A percentile compares a stretch with the other conserved stretches of the same genome.
Evolutionary conservation across 805 yeast species (phyloP).

Genomic region (Saccharomyces paradoxus): DNA sequence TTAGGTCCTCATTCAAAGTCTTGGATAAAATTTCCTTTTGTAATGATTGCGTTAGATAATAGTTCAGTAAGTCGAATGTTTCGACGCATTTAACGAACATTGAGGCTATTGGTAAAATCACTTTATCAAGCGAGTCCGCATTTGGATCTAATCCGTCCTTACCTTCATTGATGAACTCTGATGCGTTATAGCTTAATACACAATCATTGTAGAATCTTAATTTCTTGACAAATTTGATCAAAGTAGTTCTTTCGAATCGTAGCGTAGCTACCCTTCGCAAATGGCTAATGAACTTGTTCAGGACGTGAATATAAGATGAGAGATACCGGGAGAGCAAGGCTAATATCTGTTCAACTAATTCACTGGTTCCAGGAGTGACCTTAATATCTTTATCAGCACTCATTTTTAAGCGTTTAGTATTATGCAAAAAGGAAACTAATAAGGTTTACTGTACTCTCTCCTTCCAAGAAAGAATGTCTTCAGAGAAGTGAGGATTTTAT

Average conservation of each 20-base stretch:
- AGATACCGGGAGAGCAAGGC: conserved; percentile 19
- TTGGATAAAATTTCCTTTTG: conserved; percentile 30
- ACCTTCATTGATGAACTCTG: not conserved
- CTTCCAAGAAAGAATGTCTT: not conserved
- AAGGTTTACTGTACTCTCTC: not conserved
- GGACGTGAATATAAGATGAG: conserved; percentile 23
- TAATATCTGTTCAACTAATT: not conserved
- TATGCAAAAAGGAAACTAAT: not conserved
- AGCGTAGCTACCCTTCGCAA: conserved; percentile 25
- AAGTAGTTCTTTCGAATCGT: conserved; percentile 27
- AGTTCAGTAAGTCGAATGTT: conserved; percentile 26
- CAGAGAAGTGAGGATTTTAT: not conserved
- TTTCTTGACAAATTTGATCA: conserved; percentile 31
- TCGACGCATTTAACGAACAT: conserved; percentile 24
- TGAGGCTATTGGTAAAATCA: conserved; percentile 16
- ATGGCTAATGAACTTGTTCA: conserved; percentile 28
- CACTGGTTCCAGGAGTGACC: not conserved
- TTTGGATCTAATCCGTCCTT: not conserved
- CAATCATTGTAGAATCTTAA: conserved; percentile 28
- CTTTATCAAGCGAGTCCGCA: conserved; percentile 3
- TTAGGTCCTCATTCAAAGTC: conserved; percentile 25
- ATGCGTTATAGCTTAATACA: conserved; percentile 9
- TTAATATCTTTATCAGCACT: not conserved
- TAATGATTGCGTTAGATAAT: conserved; percentile 25
- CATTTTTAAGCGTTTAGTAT: not conserved